Base-by-base conservation (phyloP, 2,329 filamentous ascomycete genomes). In the Fusarium austroafricanum region DNA sequence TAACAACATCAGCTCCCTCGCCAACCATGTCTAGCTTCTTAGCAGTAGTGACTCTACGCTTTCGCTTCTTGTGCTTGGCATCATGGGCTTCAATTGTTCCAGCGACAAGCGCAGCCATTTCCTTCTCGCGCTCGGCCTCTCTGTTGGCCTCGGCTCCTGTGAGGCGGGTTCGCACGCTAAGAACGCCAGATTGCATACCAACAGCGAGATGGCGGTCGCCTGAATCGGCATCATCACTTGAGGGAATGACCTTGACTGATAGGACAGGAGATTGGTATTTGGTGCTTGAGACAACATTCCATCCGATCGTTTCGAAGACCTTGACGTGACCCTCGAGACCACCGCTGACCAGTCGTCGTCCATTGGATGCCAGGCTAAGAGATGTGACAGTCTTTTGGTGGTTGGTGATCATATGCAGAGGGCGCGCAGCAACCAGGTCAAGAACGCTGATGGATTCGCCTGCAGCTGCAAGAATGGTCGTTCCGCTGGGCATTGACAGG, bases 321-420 rank as follows among this genome's bases (percentile, higher is more conserved):
- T 99, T 99, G 81, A 98, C 90, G 79, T 98, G 96, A 11, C 96
- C 96, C 78, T 99, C 96, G 44, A 99, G 85, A 20, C 91, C 94
- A 79, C 94, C 96, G 68, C 91, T 94, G 54, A 99, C 87, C 57
- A 99, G 85, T 50, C 96, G 89, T 50, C 89, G 89, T 45, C 92
- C 92, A 71, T 92, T 88, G 43, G 93, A 94, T 10, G 94, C 94
- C 33, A 96, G 83, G 51, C 91, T 90, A 55, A 99, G 85, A 10
- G 92, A 90, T 0, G 96, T 98, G 62, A 99, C 94, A 1, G 96
- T 97, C 87, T 98, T 99, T 77, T 99, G 96, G 80, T 99, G 96
- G 77, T 96, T 98, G 72, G 90, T 90, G 67, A 99, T 90, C 75
- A 97, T 84, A 72, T 94, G 91, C 59, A 97, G 83, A 6, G 95